Conservation (phyloP, 2,329 filamentous ascomycete species). For the Aquanectria penicillioides region DNA sequence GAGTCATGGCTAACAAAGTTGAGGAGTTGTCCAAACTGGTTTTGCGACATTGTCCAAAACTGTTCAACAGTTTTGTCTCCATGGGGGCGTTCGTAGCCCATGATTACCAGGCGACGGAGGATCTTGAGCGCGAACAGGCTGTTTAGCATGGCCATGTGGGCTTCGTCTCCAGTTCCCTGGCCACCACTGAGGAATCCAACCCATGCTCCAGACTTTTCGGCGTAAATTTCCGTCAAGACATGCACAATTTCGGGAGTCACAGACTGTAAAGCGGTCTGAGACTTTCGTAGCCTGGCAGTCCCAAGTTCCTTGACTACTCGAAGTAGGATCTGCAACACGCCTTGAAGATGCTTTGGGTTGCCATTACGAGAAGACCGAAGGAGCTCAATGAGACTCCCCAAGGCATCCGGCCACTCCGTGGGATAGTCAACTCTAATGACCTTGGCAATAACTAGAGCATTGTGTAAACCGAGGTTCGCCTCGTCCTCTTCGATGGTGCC, state of each 20-base stretch:
- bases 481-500: slow-evolving; percentile 82
- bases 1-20: slow-evolving; percentile 67
- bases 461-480: slow-evolving; percentile 81
- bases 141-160: slow-evolving; percentile 74
- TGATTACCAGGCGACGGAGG: slow-evolving; percentile 79
- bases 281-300: slow-evolving; percentile 79
- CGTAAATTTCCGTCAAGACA: slow-evolving; percentile 81
- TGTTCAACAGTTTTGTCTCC: slow-evolving; percentile 78
- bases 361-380: slow-evolving; percentile 64
- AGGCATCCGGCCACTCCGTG: slow-evolving; percentile 78
- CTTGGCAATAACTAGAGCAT: slow-evolving; percentile 88
- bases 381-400: slow-evolving; percentile 69
- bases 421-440: slow-evolving; percentile 91
- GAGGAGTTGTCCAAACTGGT: slow-evolving; percentile 82
- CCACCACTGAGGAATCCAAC: slow-evolving; percentile 66
- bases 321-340: slow-evolving; percentile 80
- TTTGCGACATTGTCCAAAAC: slow-evolving; percentile 83
- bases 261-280: slow-evolving; percentile 79
- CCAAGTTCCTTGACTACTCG: slow-evolving; percentile 92
- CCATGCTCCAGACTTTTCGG: slow-evolving; percentile 78
- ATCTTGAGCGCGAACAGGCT: slow-evolving; percentile 83
- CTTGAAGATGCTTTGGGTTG: slow-evolving; percentile 73
- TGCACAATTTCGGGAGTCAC: slow-evolving; percentile 87
- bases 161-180: slow-evolving; percentile 66
- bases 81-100: slow-evolving; percentile 86